Base-by-base conservation (phyloP, 441 rosid species). In the Cnidoscolus chayamansa region DNA sequence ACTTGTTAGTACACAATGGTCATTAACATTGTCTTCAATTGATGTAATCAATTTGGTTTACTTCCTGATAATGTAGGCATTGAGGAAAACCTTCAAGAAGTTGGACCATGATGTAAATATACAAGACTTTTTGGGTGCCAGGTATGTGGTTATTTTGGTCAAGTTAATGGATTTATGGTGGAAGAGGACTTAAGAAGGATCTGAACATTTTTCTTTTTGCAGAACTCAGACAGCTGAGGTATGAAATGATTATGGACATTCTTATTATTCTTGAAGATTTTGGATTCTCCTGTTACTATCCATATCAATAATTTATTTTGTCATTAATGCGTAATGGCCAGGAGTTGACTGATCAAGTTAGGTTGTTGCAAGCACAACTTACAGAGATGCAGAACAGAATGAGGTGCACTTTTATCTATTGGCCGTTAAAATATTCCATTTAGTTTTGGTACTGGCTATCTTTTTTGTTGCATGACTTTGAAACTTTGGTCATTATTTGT, bases 101-200 rank as follows among this genome's bases (percentile, higher is more conserved):
- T 81, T 83, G 83, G 91, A 90, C 68, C 97, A 90, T 65, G 91
- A 87, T 80, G 89, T 92, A 72, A 84, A 85, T 79, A 65, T 89
- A 74, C 76, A 86, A 75, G 92, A 85, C 57, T 90, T 88, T 79
- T 61, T 92, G 72, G 88, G 88, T 70, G 59, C 83, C 68, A 83
- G 94, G 97, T 92, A 74, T 55, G 54, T 71, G 63, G 30, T 71
- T 68, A 76, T 60, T 68, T 59, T 74, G 78, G 64, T 25, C 17
- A 55, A 62, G 49, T 68, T 53, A 68, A 13, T 68, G 51, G n/a
- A 50, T 19, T 17, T 54, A 37, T 20, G 8, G 37, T 63, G 40
- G 7, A 35, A 10, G 45, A 30, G 49, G 17, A 12, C 53, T 47
- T 65, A 8, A 7, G 47, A 43, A 43, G 30, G 31, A 3, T 65